A percentile compares a stretch with the other conserved stretches of the same genome.
These are phyloP conservation scores for Clavaria fumosa DNA, from an alignment of 768 basidiomycete species.

Conservation along the genomic window DNA sequence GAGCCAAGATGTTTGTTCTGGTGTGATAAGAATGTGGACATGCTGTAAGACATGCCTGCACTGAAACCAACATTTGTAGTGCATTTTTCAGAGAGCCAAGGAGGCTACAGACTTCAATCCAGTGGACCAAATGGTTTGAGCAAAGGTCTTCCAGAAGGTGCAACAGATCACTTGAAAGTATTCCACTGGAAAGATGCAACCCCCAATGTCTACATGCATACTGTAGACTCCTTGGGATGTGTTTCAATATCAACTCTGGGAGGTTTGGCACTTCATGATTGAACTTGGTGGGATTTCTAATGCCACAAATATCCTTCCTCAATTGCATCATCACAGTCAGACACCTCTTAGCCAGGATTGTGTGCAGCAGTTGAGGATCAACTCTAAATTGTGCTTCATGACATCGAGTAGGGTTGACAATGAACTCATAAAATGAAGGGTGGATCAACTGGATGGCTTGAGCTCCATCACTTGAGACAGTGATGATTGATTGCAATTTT, in stretches of 20 bases:
- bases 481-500: conserved; percentile 8
- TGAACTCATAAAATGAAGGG: conserved; percentile 13
- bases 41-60: too few species aligned
- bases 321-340: conserved; percentile 1
- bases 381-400: conserved; percentile 6
- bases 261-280: conserved; percentile 7
- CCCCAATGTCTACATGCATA: conserved; percentile 14
- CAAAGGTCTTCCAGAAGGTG: conserved; percentile 8
- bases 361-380: conserved; percentile 3
- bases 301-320: conserved; percentile 6
- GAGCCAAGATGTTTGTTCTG: too few species aligned
- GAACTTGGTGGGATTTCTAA: conserved; percentile 2
- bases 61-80: too few species aligned
- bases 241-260: background rate
- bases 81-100: conserved; percentile 1
- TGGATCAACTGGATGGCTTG: conserved; percentile 10
- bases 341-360: conserved; percentile 5
- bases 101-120: conserved; percentile 12
- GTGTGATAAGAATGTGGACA: too few species aligned
- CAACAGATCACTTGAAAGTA: conserved; percentile 4
- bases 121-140: conserved; percentile 10
- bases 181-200: conserved; percentile 7
- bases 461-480: background rate
- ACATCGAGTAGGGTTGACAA: conserved; percentile 8
- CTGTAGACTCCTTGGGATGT: conserved; percentile 9